Base-by-base conservation (phyloP, 768 basidiomycete species). In the Coprinopsis marcescibilis region DNA sequence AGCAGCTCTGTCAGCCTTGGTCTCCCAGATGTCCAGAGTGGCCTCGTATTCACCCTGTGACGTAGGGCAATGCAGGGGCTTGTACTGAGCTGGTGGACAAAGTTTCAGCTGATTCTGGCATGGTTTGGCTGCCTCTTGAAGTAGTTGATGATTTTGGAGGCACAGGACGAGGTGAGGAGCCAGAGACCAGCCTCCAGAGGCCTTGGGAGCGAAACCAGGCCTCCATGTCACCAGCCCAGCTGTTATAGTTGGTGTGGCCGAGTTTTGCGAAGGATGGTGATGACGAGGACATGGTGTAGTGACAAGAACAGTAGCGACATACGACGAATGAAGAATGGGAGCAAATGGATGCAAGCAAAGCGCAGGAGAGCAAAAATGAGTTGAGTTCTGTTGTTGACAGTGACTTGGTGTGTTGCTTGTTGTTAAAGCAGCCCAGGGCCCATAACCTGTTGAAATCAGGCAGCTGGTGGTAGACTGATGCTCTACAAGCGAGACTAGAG, bases 141-240 rank as follows among this genome's bases (percentile, higher is more conserved):
- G n/a, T n/a, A n/a, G 29, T 32, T 8, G 8, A 32, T 8, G 8
- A n/a, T 32, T n/a, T n/a, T n/a, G 8, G n/a, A 32, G 29, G 29
- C 8, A n/a, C 29, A 32, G 29, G 29, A n/a, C 29, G 29, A 32
- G n/a, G 29, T 8, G 29, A 32, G 26, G 44, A 6, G 27, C 44
- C 44, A n/a, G 3, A 13, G 20, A 45, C 44, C 15, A 45, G 3
- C 19, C 44, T 32, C 44, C 44, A 45, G 19, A 45, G 44, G 4
- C 8, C 33, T 6, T 23, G 34, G 21, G 44, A 3, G 13, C 33
- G 32, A 15, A 45, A 33, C 44, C 44, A 45, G 17, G 44, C 44
- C 34, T 45, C 44, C 32, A 45, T 34, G 21, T 45, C 33, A 26
- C 44, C 44, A 42, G 40, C 13, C 40, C 40, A 42, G 40, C 13